These are phyloP conservation scores for Olyra latifolia DNA, from an alignment of 176 grass and related monocot genomes.

Conservation along the genomic window DNA sequence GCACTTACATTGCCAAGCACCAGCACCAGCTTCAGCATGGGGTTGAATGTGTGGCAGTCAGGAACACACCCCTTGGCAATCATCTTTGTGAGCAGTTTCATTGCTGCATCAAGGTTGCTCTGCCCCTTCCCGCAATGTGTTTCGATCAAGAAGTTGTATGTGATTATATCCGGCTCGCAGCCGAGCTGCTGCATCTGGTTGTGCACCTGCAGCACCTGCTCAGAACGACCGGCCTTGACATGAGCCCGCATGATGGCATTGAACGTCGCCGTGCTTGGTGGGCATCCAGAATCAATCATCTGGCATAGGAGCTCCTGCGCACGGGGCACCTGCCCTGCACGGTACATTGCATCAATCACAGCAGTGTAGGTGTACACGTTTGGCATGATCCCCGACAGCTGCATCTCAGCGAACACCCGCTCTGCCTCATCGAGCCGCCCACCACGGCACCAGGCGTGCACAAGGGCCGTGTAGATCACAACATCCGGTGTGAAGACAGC, in stretches of 20 bases:
- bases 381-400: slow-evolving; percentile 53
- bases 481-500: slow-evolving; percentile 68
- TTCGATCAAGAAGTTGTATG: slow-evolving; percentile 93
- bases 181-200: slow-evolving; percentile 85
- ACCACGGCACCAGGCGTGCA: slow-evolving; percentile 80
- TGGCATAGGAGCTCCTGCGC: slow-evolving; percentile 85
- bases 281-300: slow-evolving; percentile 76
- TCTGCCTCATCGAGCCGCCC: slow-evolving; percentile 70
- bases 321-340: slow-evolving; percentile 71
- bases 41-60: slow-evolving; percentile 83
- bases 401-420: slow-evolving; percentile 70
- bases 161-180: slow-evolving; percentile 80
- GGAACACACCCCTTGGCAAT: slow-evolving; percentile 61
- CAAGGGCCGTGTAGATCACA: slow-evolving; percentile 67
- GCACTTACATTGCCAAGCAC: slow-evolving; percentile 53
- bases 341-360: slow-evolving; percentile 92
- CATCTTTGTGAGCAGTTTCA: slow-evolving; percentile 85
- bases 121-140: slow-evolving; percentile 76
- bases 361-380: slow-evolving; percentile 93
- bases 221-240: slow-evolving; percentile 69
- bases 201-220: slow-evolving; percentile 86
- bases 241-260: slow-evolving; percentile 76
- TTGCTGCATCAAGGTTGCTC: slow-evolving; percentile 74
- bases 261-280: slow-evolving; percentile 71
- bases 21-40: slow-evolving; percentile 65